Base-by-base conservation (phyloP, 768 basidiomycete species). In the Butyriboletus loyo region DNA sequence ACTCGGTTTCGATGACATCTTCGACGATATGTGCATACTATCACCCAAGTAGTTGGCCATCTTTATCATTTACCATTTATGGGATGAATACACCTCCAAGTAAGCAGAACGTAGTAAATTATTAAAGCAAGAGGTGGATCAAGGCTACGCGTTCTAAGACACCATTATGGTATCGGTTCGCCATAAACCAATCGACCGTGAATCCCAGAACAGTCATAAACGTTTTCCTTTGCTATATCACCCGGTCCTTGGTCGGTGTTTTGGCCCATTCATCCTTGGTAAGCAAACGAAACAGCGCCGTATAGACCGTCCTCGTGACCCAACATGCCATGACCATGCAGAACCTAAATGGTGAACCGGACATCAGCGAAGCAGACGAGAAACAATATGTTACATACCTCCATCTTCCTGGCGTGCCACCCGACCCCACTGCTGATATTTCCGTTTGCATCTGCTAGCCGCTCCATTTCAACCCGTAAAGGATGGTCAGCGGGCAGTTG, bases 361-460 rank as follows among this genome's bases (percentile, higher is more conserved):
- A 28, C 31, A 40, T 59, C 32, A 53, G 31, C 28, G 24, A 25
- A 25, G 49, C 19, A 31, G 53, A 17, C 19, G 44, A 38, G 10
- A 7, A 55, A 45, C 4, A 5, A 17, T 43, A 55, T 24, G n/a
- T 35, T n/a, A 73, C 86, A 51, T 61, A 92, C 90, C 82, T 97
- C 94, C 91, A 97, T 93, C 74, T 99, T 99, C 52, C 95, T 75
- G 21, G 90, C 85, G 72, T 97, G 93, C 94, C 95, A 98, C 1
- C 96, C 96, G 6, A 96, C 82, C 4, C 87, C 89, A 62, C 87
- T 91, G 66, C 79, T 87, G n/a, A 96, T 92, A 62, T 91, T 90
- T 9, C 93, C 92, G 57, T 91, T 89, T 5, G 89, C 85, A 52
- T 85, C 77, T 10, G 90, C 84, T 21, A 97, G 73, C 47, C 80